Evolutionary conservation across 2,329 filamentous ascomycete species (phyloP), one percentile per base, ranked within the genome.

Genomic region (Claviceps digitariae): DNA sequence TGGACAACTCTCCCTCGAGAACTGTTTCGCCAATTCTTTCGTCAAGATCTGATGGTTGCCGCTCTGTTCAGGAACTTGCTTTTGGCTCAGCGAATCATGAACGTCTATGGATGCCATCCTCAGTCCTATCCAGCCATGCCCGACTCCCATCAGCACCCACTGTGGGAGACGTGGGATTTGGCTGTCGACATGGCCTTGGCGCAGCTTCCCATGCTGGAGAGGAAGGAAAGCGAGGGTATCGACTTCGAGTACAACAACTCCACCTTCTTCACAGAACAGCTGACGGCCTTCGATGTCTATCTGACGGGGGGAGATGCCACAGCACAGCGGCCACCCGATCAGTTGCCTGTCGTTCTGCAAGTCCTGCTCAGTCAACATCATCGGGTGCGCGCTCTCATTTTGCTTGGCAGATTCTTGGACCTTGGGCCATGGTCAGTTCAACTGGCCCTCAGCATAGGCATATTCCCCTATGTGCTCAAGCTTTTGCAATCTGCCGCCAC

Each of bases 341-440:
- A 98, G 68, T 79, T 98, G 15, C 93, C 93, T 2, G 94, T 98
- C 47, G 90, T 98, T 4, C 77, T 98, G 3, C 93, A 98, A 67
- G 93, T 98, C 10, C 78, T 98, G 13, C 78, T 98, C 6, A 97
- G 91, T 66, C 93, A 98, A 67, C 90, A 95, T 55, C 93, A 98
- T 66, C 78, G 93, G 60, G 81, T 98, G 27, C 79, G 93, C 50
- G 93, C 93, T 17, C 76, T 98, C 57, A 94, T 98, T 51, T 73
- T 98, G 7, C 77, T 98, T 0, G 93, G 90, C 54, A 88, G 90
- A 59, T 98, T 98, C 67, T 74, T 98, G 21, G 93, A 98, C 63
- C 79, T 97, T 41, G 93, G 93, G 0, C 93, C 93, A 0, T 98
- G 93, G 93, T 94, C 93, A 31, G 93, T 98, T n/a, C 93, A 97